Evolutionary conservation across 2,329 filamentous ascomycete genomes (phyloP).

Genomic region (Penicillium sp.): DNA sequence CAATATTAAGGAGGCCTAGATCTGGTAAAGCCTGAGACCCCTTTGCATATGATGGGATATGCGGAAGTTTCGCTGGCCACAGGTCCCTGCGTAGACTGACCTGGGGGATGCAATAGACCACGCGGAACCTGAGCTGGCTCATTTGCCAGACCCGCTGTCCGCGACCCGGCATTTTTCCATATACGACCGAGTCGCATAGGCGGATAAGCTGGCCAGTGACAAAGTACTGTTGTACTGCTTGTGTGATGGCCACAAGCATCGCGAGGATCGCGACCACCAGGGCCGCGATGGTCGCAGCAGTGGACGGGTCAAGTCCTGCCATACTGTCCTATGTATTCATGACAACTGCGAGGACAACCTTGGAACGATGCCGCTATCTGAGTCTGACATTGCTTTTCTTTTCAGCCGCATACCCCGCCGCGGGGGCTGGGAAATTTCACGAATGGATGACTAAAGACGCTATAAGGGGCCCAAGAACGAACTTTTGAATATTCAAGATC

Average conservation of each 20-base stretch:
- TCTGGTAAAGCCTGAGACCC: neutral
- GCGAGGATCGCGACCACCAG: slow-evolving; percentile 11
- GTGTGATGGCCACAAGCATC: slow-evolving; percentile 7
- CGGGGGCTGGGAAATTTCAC: neutral
- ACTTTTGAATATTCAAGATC: too few species aligned
- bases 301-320: slow-evolving; percentile 4
- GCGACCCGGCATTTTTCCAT: slow-evolving; percentile 10
- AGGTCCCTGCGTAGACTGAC: slow-evolving; percentile 4
- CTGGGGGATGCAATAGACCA: slow-evolving; percentile 4
- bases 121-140: slow-evolving; percentile 8
- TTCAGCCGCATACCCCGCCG: neutral
- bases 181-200: slow-evolving; percentile 9
- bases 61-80: slow-evolving; percentile 5
- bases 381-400: neutral
- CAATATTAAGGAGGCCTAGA: neutral
- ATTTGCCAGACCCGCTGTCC: slow-evolving; percentile 8
- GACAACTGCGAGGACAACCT: neutral
- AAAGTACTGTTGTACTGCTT: slow-evolving; percentile 8
- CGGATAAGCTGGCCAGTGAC: slow-evolving; percentile 8
- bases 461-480: neutral
- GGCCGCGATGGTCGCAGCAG: slow-evolving; percentile 6
- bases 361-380: neutral
- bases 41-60: slow-evolving; percentile 9
- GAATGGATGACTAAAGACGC: neutral
- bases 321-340: neutral